phyloP scores from a whole-genome alignment of 169 alveolate species.

The Pseudocohnilembus persalinus region DNA sequence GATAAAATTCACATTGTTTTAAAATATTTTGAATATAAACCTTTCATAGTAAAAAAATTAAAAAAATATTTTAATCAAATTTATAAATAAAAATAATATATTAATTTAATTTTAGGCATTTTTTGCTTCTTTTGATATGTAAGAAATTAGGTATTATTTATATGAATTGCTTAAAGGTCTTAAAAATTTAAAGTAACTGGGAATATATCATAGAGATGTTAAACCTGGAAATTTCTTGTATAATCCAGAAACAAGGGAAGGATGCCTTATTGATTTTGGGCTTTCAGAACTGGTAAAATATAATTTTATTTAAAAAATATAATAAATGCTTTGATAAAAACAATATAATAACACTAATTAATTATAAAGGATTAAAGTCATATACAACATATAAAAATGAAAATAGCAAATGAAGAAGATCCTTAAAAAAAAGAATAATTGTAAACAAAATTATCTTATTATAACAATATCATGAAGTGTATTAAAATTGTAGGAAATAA shows the following conservation, averaged over 20 bases:
- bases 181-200: constrained; percentile 30
- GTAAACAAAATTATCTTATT: constrained; percentile 20
- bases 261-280: constrained; percentile 66
- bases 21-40: constrained; percentile 36
- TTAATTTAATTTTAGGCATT: constrained; percentile 17
- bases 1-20: constrained; percentile 44
- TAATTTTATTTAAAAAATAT: not conserved
- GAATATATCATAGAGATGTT: constrained; percentile 70
- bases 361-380: constrained; percentile 15
- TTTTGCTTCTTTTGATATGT: constrained; percentile 43
- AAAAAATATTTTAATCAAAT: too few relatives aligned
- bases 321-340: too few relatives aligned
- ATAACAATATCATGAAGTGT: constrained; percentile 34
- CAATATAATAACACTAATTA: too few relatives aligned
- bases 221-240: constrained; percentile 65
- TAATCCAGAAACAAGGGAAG: constrained; percentile 57
- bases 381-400: constrained; percentile 34
- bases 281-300: constrained; percentile 48
- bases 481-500: constrained; percentile 37
- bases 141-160: constrained; percentile 29
- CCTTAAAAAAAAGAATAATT: constrained; percentile 27
- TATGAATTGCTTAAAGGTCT: constrained; percentile 41
- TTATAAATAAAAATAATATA: too few relatives aligned
- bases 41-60: constrained; percentile 30
- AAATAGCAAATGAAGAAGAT: constrained; percentile 7